These are phyloP conservation scores for Sphaerulina populicola DNA, from an alignment of 2,329 filamentous ascomycete species.

Conservation along the genomic window DNA sequence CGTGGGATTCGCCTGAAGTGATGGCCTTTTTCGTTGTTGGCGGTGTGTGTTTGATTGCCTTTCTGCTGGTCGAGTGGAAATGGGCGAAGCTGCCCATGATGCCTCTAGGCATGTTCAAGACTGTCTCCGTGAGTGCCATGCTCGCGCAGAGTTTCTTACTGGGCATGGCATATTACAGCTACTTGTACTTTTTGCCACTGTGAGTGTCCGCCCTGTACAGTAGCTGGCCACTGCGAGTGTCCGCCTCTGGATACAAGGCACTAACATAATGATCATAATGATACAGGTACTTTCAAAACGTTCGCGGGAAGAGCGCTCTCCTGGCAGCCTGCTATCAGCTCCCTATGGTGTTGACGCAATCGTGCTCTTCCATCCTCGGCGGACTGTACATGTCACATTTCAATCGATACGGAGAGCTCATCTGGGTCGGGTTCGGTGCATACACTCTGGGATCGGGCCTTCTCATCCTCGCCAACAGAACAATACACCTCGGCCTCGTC, in stretches of 20 bases:
- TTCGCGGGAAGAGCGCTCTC: slow-evolving; percentile 39
- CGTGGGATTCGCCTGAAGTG: slow-evolving; percentile 50
- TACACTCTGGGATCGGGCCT: slow-evolving; percentile 50
- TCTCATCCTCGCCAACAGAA: slow-evolving; percentile 42
- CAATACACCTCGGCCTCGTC: slow-evolving; percentile 43
- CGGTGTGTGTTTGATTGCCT: slow-evolving; percentile 36
- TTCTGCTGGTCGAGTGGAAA: slow-evolving; percentile 50
- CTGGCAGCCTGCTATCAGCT: slow-evolving; percentile 47
- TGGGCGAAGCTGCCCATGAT: slow-evolving; percentile 51
- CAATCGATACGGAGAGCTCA: slow-evolving; percentile 52
- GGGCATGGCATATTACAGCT: slow-evolving; percentile 52
- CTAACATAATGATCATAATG: not conserved
- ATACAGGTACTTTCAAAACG: slow-evolving; percentile 52
- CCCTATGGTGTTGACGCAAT: slow-evolving; percentile 45
- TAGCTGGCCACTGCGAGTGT: slow-evolving; percentile 33
- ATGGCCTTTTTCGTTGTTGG: slow-evolving; percentile 52
- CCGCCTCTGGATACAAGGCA: not conserved
- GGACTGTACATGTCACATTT: slow-evolving; percentile 52
- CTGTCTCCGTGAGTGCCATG: slow-evolving; percentile 48
- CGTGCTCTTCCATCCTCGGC: slow-evolving; percentile 41
- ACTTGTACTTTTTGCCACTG: slow-evolving; percentile 51
- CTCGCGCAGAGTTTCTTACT: slow-evolving; percentile 53
- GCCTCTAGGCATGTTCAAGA: slow-evolving; percentile 50
- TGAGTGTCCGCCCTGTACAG: not conserved
- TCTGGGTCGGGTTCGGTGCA: slow-evolving; percentile 44